Base-by-base conservation (phyloP, 768 basidiomycete genomes). In the Mycena crocata region DNA sequence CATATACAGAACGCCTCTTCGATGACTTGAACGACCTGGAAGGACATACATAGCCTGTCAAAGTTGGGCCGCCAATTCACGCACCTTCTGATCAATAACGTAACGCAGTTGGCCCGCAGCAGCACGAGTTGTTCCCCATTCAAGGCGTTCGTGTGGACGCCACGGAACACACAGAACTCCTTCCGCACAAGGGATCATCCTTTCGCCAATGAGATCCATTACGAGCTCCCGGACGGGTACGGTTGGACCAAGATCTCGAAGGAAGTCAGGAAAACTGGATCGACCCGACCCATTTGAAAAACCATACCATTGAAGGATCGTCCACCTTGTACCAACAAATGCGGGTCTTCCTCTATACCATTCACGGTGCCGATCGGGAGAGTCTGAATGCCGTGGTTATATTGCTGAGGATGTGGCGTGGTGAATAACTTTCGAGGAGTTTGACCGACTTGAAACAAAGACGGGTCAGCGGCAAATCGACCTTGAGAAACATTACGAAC, bases 341-440 rank as follows among this genome's bases (percentile, higher is more conserved):
- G 87, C 15, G 89, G 87, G 74, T 97, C 93, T 76, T 98, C 96
- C 61, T 92, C 92, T 32, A 97, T 83, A 3, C 96, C 96, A 68
- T 92, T 89, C 10, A 89, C 77, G 2, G 82, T 83, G 3, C 90
- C 91, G 5, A 91, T 77, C 0, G 96, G 93, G 19, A 98, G 83
- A 26, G 87, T 90, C 3, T 86, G 82, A n/a, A 87, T 76, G 0
- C 94, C 94, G 52, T 92, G 86, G 74, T 90, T 84, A 67, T 89
- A 88, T 32, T 95, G 86, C 30, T 83, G 79, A 0, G 95, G 94
- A 82, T 98, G 96, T 3, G 93, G 86, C 0, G 80, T 72, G 10
- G 78, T 84, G 77, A 98, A 98, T 10, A 98, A 85, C 73, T 94
- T 95, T 30, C 90, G 85, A 13, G 96, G 96, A 0, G 96, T 97